A percentile compares a stretch with the other conserved stretches of the same genome.
Evolutionary conservation across 208 protist species (phyloP).

Genomic region (Acanthamoeba lenticulata): DNA sequence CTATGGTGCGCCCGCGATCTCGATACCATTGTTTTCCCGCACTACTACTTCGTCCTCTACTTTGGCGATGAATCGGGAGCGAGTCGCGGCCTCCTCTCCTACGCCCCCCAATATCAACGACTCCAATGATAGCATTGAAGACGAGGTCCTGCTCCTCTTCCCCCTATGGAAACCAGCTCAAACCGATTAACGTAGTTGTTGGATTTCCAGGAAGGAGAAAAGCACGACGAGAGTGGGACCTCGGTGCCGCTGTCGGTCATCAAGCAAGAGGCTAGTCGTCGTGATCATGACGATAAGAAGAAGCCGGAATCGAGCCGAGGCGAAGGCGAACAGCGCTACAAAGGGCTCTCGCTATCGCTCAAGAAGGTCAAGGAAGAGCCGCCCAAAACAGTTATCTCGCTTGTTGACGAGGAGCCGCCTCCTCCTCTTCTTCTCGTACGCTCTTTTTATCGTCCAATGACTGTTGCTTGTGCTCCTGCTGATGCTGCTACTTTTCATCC

Average conservation of each 20-base stretch:
- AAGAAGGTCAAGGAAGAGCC: not conserved
- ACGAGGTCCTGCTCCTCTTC: not conserved
- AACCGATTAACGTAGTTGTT: not conserved
- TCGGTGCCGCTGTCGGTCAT: too few species aligned
- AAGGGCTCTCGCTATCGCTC: not conserved
- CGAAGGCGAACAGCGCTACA: not conserved
- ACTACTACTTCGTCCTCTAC: too few species aligned
- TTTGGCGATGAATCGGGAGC: too few species aligned
- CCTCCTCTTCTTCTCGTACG: not conserved
- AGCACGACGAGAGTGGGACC: too few species aligned
- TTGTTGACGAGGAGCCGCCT: not conserved
- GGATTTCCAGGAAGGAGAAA: too few species aligned
- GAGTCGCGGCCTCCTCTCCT: not conserved
- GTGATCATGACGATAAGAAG: too few species aligned
- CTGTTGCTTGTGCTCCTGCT: too few species aligned
- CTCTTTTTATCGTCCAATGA: not conserved
- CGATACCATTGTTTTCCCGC: not conserved
- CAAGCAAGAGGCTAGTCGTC: too few species aligned
- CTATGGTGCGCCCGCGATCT: not conserved
- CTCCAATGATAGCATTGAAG: conserved; percentile 22
- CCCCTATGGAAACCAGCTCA: not conserved
- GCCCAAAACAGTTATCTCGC: not conserved
- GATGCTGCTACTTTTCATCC: too few species aligned
- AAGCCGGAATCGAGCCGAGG: not conserved
- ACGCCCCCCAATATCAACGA: not conserved